Conservation (phyloP, 208 protist genomes). For the Leishmania mexicana region DNA sequence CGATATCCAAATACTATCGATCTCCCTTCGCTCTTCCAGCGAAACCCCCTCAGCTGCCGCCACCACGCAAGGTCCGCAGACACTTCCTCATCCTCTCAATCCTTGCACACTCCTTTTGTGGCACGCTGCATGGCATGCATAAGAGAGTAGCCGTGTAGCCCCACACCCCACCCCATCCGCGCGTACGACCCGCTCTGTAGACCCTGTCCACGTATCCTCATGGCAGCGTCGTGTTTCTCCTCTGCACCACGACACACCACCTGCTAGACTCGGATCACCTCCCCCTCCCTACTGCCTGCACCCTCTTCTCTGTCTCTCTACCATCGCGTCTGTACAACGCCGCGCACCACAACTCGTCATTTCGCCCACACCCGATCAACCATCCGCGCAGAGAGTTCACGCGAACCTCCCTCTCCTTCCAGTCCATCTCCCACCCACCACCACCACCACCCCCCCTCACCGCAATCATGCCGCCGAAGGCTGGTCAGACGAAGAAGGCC, state of each 20-base stretch:
- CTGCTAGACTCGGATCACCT: neutral
- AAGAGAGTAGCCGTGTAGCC: neutral
- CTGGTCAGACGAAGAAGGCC: slow-evolving; percentile 69
- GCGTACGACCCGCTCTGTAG: neutral
- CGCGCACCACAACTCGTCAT: neutral
- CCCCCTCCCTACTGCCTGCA: neutral
- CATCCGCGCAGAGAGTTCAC: slow-evolving; percentile 35
- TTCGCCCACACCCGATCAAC: neutral
- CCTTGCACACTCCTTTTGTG: neutral
- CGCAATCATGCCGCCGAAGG: slow-evolving; percentile 66
- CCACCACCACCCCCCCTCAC: neutral
- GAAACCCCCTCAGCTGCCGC: neutral
- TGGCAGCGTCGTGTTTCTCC: neutral
- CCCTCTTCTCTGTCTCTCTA: neutral
- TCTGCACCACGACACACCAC: neutral
- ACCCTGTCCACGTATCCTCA: neutral
- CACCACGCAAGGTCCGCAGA: neutral
- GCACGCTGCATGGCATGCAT: neutral
- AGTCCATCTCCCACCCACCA: neutral
- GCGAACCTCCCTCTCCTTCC: slow-evolving; percentile 13
- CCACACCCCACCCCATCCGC: neutral
- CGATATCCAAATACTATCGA: neutral
- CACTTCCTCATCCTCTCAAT: neutral
- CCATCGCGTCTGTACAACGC: neutral
- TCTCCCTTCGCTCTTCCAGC: neutral